Conservation (phyloP, 1,284 basidiomycete genomes). For the Tilletia walkeri region DNA sequence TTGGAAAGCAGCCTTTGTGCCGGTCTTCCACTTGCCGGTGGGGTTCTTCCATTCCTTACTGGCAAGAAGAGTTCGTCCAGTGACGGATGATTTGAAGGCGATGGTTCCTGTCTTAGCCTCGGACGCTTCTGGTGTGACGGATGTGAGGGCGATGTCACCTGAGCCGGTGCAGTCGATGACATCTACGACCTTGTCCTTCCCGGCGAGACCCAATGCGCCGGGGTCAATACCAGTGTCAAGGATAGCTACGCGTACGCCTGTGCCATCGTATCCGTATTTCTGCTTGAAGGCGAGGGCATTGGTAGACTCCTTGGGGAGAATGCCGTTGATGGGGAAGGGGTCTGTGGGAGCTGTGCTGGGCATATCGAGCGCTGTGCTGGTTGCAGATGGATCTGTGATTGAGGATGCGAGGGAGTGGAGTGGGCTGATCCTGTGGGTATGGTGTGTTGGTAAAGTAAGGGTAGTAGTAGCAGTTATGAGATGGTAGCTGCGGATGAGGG, state of each 20-base stretch:
- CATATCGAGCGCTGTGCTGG: not conserved
- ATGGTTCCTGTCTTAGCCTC: conserved; percentile 23
- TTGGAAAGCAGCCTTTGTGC: conserved; percentile 54
- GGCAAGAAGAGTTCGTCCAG: conserved; percentile 46
- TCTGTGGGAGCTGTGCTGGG: conserved; percentile 6
- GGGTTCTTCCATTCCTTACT: conserved; percentile 45
- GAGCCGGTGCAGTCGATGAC: conserved; percentile 53
- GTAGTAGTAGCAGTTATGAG: too few species aligned
- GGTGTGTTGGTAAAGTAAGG: too few species aligned
- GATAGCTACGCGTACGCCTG: conserved; percentile 54
- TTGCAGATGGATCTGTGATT: too few species aligned
- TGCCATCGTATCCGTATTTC: conserved; percentile 53
- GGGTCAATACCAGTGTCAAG: conserved; percentile 57
- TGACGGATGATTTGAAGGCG: conserved; percentile 47
- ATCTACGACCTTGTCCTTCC: conserved; percentile 54
- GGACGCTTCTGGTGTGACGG: conserved; percentile 24
- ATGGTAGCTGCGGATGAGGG: too few species aligned
- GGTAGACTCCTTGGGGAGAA: conserved; percentile 56
- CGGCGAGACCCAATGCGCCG: conserved; percentile 52
- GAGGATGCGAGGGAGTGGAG: too few species aligned
- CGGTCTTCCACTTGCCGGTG: conserved; percentile 51
- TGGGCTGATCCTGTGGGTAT: too few species aligned
- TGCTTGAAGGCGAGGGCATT: conserved; percentile 50
- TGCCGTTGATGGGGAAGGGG: conserved; percentile 50
- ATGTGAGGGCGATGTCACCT: conserved; percentile 39